Percentiles rank a stretch among this genome's conserved stretches.
Evolutionary conservation across 352 stramenopile genomes (phyloP).

Genomic region (Paralagenidium karlingii): DNA sequence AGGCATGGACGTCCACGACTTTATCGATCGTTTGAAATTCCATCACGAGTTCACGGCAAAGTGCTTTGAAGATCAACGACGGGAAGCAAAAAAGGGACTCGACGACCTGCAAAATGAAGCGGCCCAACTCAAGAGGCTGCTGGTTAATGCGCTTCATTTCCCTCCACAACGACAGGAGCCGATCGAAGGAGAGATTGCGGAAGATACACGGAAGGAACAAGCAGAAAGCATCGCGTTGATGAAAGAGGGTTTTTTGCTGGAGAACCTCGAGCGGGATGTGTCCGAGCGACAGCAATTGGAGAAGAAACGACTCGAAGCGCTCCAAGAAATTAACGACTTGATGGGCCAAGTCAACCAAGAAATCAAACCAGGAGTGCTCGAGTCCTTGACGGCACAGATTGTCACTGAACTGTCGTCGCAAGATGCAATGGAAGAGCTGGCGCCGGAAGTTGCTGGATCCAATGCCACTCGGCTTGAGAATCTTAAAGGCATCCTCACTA

Average conservation of each 20-base stretch:
- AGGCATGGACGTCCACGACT: constrained; percentile 54
- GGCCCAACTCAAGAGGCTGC: constrained; percentile 48
- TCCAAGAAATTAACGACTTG: not conserved
- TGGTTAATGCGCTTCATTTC: constrained; percentile 37
- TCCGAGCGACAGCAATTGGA: constrained; percentile 7
- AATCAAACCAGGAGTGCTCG: too few relatives aligned
- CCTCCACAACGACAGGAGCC: too few relatives aligned
- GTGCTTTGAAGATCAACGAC: constrained; percentile 60
- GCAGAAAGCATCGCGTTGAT: too few relatives aligned
- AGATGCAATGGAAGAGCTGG: not conserved
- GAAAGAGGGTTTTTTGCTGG: constrained; percentile 22
- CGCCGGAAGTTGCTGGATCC: not conserved
- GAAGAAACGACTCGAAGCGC: constrained; percentile 1
- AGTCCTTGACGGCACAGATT: too few relatives aligned
- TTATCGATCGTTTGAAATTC: constrained; percentile 61
- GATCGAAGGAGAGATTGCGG: too few relatives aligned
- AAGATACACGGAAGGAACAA: not conserved
- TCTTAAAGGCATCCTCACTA: too few relatives aligned
- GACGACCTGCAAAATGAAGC: constrained; percentile 57
- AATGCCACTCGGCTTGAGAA: not conserved
- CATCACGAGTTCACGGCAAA: constrained; percentile 69
- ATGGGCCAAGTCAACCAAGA: constrained; percentile 4
- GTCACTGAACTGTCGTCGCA: too few relatives aligned
- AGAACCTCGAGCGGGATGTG: constrained; percentile 28
- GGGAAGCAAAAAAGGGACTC: constrained; percentile 38